Conservation (phyloP, 495 filamentous ascomycete species). For the Talaromyces nanjingensis region DNA sequence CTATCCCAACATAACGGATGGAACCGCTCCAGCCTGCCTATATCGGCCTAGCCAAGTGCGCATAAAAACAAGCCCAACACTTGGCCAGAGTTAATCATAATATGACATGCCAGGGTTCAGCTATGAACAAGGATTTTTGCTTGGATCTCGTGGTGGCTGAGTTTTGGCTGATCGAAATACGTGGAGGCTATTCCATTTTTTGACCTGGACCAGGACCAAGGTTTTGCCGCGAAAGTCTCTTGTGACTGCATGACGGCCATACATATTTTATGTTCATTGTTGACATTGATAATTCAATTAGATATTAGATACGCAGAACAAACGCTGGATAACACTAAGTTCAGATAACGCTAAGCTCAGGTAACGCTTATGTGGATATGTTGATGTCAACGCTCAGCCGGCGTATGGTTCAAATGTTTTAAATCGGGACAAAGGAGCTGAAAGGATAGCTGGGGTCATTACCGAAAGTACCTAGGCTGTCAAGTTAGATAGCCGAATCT, state of each 20-base stretch:
- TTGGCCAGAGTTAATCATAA: neutral
- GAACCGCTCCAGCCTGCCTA: neutral
- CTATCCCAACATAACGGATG: neutral
- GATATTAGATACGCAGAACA: neutral
- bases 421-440: neutral
- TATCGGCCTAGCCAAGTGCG: neutral
- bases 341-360: no score
- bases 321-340: neutral
- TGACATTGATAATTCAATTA: no score
- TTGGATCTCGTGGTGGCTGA: neutral
- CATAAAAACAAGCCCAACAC: neutral
- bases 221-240: neutral
- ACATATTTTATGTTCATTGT: no score
- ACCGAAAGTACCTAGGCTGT: neutral
- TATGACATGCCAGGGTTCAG: neutral
- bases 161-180: neutral
- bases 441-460: neutral
- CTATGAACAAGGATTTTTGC: neutral
- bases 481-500: neutral
- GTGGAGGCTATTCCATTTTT: neutral
- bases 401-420: neutral
- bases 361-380: neutral
- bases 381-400: neutral
- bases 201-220: neutral
- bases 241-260: neutral